Conservation (phyloP, 805 yeast species). For the Teunomyces panamensis region DNA sequence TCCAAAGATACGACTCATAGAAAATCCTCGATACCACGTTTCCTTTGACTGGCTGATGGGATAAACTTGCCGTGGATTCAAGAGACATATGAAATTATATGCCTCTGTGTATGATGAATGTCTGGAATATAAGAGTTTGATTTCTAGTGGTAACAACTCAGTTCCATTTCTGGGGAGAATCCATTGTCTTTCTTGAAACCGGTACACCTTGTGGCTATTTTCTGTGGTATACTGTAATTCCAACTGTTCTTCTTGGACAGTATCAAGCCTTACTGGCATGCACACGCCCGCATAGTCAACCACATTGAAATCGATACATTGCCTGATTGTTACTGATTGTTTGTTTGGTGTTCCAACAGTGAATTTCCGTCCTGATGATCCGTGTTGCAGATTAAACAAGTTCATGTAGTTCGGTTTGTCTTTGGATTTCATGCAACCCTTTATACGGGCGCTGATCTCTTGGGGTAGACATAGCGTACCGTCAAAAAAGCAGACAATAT, state of each 20-base stretch:
- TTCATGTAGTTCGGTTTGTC: not conserved
- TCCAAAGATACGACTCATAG: conserved; percentile 42
- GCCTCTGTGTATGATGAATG: conserved; percentile 48
- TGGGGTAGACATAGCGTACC: conserved; percentile 12
- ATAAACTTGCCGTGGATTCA: conserved; percentile 40
- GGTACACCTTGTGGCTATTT: conserved; percentile 20
- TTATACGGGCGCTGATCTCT: conserved; percentile 2
- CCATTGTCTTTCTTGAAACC: conserved; percentile 26
- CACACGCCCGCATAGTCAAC: conserved; percentile 29
- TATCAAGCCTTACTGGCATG: conserved; percentile 22
- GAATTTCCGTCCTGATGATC: not conserved
- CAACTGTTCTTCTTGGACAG: conserved; percentile 13
- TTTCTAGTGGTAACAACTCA: conserved; percentile 31
- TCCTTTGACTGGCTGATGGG: conserved; percentile 37
- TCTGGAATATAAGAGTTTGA: conserved; percentile 41
- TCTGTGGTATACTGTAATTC: conserved; percentile 14
- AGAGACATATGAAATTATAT: conserved; percentile 27
- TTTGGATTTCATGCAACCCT: not conserved
- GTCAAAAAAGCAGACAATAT: conserved; percentile 22
- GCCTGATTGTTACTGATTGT: conserved; percentile 26
- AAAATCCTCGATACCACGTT: conserved; percentile 38
- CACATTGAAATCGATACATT: conserved; percentile 36
- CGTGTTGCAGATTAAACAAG: not conserved
- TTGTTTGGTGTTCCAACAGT: conserved; percentile 5
- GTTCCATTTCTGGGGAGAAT: conserved; percentile 23